Percentiles rank a stretch among this genome's conserved stretches.
phyloP scores from a whole-genome alignment of 768 basidiomycete species.

The Termitomyces sp. region DNA sequence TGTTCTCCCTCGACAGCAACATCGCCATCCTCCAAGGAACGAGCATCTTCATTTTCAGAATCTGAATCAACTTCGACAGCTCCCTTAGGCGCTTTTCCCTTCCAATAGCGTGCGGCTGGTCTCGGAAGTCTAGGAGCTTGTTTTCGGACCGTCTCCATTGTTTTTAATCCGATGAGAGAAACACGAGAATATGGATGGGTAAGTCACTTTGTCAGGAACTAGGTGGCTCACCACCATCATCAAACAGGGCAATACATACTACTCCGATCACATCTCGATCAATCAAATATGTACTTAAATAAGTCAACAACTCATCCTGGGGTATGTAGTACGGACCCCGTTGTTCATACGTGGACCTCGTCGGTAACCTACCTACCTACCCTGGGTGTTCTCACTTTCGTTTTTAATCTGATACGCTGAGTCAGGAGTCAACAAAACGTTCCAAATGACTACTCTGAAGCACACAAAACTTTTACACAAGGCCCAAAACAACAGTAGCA shows the following conservation, averaged over 20 bases:
- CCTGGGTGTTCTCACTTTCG: neutral
- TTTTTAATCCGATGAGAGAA: neutral
- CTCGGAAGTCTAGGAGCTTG: constrained; percentile 72
- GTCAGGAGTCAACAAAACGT: neutral
- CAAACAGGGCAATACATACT: constrained; percentile 8
- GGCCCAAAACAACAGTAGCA: constrained; percentile 74
- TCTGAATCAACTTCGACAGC: constrained; percentile 54
- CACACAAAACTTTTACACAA: constrained; percentile 42
- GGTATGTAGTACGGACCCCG: too few species aligned
- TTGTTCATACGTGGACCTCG: too few species aligned
- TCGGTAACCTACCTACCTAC: too few species aligned
- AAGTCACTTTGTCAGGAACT: neutral
- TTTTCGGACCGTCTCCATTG: constrained; percentile 44
- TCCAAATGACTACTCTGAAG: neutral
- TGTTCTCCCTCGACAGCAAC: constrained; percentile 56
- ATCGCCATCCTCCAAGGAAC: constrained; percentile 44
- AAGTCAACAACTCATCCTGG: too few species aligned
- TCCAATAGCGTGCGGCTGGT: constrained; percentile 85
- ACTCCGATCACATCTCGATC: neutral
- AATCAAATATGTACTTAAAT: too few species aligned
- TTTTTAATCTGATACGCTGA: neutral
- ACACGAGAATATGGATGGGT: neutral
- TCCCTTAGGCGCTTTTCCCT: constrained; percentile 84
- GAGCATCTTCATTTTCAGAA: constrained; percentile 55
- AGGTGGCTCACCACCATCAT: constrained; percentile 8